Evolutionary conservation across 75 land plant species (phyloP).

Genomic region (Selaginella tamariscina): DNA sequence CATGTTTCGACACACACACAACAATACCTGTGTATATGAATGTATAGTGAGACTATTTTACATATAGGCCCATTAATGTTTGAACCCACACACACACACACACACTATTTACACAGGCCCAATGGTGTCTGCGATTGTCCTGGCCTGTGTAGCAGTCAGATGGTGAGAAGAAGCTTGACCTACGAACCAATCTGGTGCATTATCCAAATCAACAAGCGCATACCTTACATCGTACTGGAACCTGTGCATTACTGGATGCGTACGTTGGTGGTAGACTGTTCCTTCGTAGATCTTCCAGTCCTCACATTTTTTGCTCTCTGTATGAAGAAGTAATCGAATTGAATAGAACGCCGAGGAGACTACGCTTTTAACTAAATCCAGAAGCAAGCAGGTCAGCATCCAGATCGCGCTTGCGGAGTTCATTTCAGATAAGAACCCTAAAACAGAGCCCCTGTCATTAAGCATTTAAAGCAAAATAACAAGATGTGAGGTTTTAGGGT

Average conservation of each 20-base stretch:
- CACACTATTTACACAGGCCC: conserved; percentile 54
- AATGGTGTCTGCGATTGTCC: conserved; percentile 39
- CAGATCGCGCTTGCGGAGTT: too few species aligned
- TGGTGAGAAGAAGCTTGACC: conserved; percentile 24
- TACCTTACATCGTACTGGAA: conserved; percentile 72
- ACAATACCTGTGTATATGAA: background rate
- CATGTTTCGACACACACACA: background rate
- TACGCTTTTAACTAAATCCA: too few species aligned
- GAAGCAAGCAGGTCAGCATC: too few species aligned
- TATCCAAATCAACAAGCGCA: conserved; percentile 67
- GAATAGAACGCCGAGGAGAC: too few species aligned
- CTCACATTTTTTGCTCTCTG: too few species aligned
- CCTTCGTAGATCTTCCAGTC: conserved; percentile 44
- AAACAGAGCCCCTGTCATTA: too few species aligned
- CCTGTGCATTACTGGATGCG: conserved; percentile 50
- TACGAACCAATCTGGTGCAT: conserved; percentile 21
- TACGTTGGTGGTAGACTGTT: conserved; percentile 63
- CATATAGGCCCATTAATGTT: background rate
- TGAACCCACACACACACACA: background rate
- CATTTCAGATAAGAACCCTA: too few species aligned
- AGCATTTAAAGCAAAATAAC: too few species aligned
- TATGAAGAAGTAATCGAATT: too few species aligned
- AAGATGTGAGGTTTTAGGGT: too few species aligned
- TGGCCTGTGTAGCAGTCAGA: conserved; percentile 46
- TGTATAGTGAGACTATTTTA: background rate